Evolutionary conservation across 1,284 basidiomycete species (phyloP).

Genomic region (Coniferiporia weirii): DNA sequence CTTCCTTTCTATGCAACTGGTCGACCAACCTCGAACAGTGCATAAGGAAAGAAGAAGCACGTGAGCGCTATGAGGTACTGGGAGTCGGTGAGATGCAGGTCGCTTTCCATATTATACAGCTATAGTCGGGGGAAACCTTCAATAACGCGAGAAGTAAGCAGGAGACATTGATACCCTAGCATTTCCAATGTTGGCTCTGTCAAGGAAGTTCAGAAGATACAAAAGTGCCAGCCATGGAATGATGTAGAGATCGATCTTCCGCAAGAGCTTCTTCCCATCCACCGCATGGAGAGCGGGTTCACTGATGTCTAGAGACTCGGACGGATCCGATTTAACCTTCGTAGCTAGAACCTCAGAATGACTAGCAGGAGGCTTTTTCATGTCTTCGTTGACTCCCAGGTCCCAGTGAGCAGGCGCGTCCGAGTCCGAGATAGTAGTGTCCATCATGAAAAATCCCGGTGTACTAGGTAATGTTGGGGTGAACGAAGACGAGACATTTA

Average conservation of each 20-base stretch:
- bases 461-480: too few species aligned
- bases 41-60: slow-evolving; percentile 54
- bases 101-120: slow-evolving; percentile 44
- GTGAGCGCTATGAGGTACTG: slow-evolving; percentile 53
- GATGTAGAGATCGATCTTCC: slow-evolving; percentile 59
- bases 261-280: slow-evolving; percentile 56
- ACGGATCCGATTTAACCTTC: too few species aligned
- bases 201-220: slow-evolving; percentile 69
- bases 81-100: slow-evolving; percentile 43
- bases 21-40: slow-evolving; percentile 44
- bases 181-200: slow-evolving; percentile 79
- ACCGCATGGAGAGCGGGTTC: slow-evolving; percentile 22
- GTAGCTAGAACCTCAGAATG: too few species aligned
- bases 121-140: slow-evolving; percentile 17
- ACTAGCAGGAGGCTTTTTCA: too few species aligned
- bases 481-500: too few species aligned
- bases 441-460: too few species aligned
- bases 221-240: slow-evolving; percentile 67
- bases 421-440: too few species aligned
- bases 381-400: too few species aligned
- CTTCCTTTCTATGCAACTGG: neutral
- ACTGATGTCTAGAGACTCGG: too few species aligned
- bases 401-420: too few species aligned
- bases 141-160: neutral
- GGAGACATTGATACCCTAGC: slow-evolving; percentile 45